Conservation (phyloP, 1,284 basidiomycete species). For the Serendipita sp. region DNA sequence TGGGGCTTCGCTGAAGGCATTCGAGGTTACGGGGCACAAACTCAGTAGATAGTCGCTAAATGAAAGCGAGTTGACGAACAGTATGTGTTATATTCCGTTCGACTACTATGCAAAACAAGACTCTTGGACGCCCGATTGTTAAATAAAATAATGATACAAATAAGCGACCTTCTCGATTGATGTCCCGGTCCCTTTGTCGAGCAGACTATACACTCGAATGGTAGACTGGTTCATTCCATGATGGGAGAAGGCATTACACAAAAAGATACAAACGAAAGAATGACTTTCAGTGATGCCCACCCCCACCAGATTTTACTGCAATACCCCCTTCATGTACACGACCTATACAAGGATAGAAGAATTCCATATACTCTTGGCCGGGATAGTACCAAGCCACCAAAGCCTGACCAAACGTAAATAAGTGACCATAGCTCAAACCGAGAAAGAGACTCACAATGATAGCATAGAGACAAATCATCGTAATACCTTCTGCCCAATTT, state of each 20-base stretch:
- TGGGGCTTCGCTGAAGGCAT: slow-evolving; percentile 92
- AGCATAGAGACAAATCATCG: slow-evolving; percentile 45
- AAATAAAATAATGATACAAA: no score
- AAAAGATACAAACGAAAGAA: no score
- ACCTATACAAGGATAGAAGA: slow-evolving; percentile 1
- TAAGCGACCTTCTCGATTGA: no score
- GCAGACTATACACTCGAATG: no score
- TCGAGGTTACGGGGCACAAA: slow-evolving; percentile 70
- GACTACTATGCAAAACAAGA: background rate
- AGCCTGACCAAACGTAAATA: slow-evolving; percentile 21
- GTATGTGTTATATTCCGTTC: background rate
- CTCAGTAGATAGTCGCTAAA: slow-evolving; percentile 29
- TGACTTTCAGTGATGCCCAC: no score
- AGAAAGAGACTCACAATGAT: slow-evolving; percentile 31
- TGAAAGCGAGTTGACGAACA: background rate
- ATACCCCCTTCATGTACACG: background rate
- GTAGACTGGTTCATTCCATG: no score
- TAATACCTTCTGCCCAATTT: slow-evolving; percentile 40
- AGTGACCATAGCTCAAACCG: background rate
- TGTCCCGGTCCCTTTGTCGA: no score
- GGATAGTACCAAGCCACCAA: slow-evolving; percentile 43
- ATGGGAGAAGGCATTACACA: no score
- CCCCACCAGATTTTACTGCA: background rate
- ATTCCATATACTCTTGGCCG: slow-evolving; percentile 24
- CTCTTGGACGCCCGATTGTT: no score